These are phyloP conservation scores for Sporodiniella umbellata DNA, from an alignment of 371 early-diverging fungal species.

Conservation along the genomic window DNA sequence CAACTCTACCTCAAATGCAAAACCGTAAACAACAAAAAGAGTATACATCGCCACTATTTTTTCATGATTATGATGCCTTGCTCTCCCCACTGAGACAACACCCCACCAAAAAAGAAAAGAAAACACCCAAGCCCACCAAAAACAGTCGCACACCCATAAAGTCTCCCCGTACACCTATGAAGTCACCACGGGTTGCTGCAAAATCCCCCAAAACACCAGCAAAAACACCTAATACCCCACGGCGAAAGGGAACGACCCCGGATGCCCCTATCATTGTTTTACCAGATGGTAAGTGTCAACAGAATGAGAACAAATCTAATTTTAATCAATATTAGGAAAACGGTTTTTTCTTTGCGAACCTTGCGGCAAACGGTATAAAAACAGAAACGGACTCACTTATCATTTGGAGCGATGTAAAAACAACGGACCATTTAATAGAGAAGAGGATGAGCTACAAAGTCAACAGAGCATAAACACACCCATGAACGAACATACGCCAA, in stretches of 20 bases:
- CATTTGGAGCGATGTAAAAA: slow-evolving; percentile 43
- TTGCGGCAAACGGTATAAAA: slow-evolving; percentile 46
- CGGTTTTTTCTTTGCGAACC: slow-evolving; percentile 39
- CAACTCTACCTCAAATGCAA: neutral
- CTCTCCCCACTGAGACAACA: slow-evolving; percentile 1
- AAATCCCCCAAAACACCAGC: neutral
- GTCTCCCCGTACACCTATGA: neutral
- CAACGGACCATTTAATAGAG: slow-evolving; percentile 14
- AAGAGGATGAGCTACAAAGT: slow-evolving; percentile 20
- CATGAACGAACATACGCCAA: neutral
- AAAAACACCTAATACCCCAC: slow-evolving; percentile 6
- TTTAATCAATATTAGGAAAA: neutral
- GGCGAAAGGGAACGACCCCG: slow-evolving; percentile 12
- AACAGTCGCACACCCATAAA: neutral
- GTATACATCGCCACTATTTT: neutral
- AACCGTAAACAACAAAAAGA: neutral
- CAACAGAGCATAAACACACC: neutral
- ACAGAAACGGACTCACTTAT: slow-evolving; percentile 36
- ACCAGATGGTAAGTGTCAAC: slow-evolving; percentile 28
- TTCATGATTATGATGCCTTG: neutral
- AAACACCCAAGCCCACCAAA: slow-evolving; percentile 2
- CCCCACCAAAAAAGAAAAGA: neutral
- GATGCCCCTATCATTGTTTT: slow-evolving; percentile 14
- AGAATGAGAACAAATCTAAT: neutral
- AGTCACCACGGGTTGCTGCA: neutral